These are phyloP conservation scores for Triticum timopheevii DNA, from an alignment of 176 grass and related monocot species.

Conservation along the genomic window DNA sequence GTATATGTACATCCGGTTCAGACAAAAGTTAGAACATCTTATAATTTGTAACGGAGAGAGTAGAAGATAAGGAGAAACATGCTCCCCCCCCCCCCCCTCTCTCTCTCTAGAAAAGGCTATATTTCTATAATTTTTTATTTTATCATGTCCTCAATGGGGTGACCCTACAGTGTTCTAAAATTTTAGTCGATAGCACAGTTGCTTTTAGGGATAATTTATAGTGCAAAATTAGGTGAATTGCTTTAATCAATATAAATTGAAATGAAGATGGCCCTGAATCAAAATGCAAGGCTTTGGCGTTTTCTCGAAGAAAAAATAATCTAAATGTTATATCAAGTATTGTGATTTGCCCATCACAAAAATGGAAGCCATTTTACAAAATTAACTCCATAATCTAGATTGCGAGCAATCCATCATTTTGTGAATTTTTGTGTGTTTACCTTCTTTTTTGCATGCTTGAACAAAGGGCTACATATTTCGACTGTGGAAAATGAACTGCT, in stretches of 20 bases:
- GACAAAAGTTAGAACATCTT: no score
- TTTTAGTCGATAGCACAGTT: slow-evolving; percentile 2
- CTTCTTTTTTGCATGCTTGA: slow-evolving; percentile 13
- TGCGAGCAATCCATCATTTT: background rate
- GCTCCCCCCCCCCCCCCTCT: background rate
- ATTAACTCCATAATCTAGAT: background rate
- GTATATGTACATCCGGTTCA: no score
- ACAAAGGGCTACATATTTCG: slow-evolving; percentile 16
- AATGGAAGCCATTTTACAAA: background rate
- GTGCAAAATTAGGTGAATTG: slow-evolving; percentile 15
- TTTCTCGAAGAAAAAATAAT: background rate
- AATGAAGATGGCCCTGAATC: background rate
- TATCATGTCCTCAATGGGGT: background rate
- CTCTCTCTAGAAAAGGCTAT: no score
- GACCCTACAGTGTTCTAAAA: background rate
- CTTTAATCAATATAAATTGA: slow-evolving; percentile 7
- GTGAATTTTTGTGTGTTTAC: background rate
- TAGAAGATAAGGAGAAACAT: slow-evolving; percentile 3
- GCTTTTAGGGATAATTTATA: background rate
- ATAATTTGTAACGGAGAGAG: no score
- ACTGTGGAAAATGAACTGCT: slow-evolving; percentile 2
- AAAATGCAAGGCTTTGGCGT: no score
- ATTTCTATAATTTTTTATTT: background rate
- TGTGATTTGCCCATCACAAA: background rate
- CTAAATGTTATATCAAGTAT: background rate